A percentile compares a stretch with the other conserved stretches of the same genome.
Conservation (phyloP, 495 filamentous ascomycete species). For the Letharia columbiana region DNA sequence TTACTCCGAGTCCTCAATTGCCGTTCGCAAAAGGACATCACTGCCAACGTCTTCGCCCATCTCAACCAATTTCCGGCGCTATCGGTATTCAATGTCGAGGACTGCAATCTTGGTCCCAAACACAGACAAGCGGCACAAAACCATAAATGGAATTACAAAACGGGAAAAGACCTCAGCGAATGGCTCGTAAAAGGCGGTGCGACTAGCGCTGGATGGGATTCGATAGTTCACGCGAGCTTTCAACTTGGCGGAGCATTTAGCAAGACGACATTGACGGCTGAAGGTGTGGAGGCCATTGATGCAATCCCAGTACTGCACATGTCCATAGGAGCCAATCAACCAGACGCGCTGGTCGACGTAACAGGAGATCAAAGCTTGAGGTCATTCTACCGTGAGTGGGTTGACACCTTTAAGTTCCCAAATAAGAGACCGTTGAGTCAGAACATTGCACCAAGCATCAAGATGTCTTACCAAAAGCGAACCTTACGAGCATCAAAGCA, state of each 20-base stretch:
- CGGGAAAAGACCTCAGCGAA: conserved; percentile 12
- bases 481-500: conserved; percentile 18
- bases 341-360: conserved; percentile 9
- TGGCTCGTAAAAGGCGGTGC: conserved; percentile 6
- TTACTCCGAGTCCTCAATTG: conserved; percentile 25
- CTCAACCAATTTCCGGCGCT: conserved; percentile 25
- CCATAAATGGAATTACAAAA: conserved; percentile 16
- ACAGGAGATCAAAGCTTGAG: background rate
- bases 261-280: background rate
- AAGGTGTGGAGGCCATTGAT: conserved; percentile 10
- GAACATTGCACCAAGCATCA: background rate
- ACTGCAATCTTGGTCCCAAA: conserved; percentile 13
- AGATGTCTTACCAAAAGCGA: conserved; percentile 11
- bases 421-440: background rate
- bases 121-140: conserved; percentile 9
- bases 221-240: conserved; percentile 11
- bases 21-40: conserved; percentile 22
- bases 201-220: conserved; percentile 15
- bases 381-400: conserved; percentile 6
- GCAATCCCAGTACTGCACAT: conserved; percentile 17
- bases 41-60: conserved; percentile 20
- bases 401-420: background rate
- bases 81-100: conserved; percentile 18
- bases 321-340: conserved; percentile 6
- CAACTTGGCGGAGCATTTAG: conserved; percentile 9